These are phyloP conservation scores for Oemleria cerasiformis DNA, from an alignment of 306 rosid genomes.

Conservation along the genomic window DNA sequence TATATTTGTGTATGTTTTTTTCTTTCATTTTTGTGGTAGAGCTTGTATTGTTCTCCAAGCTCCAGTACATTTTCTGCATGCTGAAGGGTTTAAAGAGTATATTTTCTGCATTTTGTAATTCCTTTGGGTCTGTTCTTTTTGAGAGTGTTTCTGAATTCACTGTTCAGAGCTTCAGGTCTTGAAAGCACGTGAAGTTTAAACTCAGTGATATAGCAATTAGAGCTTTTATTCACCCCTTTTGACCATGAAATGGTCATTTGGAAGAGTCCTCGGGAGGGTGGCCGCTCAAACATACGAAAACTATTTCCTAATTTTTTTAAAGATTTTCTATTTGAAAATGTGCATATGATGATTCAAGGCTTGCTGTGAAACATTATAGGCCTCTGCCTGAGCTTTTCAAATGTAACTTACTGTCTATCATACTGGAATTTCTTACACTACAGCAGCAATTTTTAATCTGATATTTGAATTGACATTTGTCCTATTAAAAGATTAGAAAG, in stretches of 20 bases:
- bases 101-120: not conserved
- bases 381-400: too few relatives aligned
- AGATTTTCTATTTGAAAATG: not conserved
- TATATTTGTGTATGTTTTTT: not conserved
- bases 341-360: not conserved
- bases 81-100: not conserved
- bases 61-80: not conserved
- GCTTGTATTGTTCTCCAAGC: not conserved
- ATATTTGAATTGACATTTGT: too few relatives aligned
- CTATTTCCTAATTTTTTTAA: not conserved
- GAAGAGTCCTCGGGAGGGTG: slow-evolving; percentile 23
- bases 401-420: too few relatives aligned
- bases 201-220: slow-evolving; percentile 36
- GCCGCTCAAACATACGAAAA: slow-evolving; percentile 24
- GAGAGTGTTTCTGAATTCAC: slow-evolving; percentile 21
- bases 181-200: slow-evolving; percentile 34
- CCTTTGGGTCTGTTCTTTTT: not conserved
- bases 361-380: not conserved
- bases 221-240: slow-evolving; percentile 21
- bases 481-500: too few relatives aligned
- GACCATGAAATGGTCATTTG: slow-evolving; percentile 34
- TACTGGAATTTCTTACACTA: too few relatives aligned
- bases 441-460: too few relatives aligned
- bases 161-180: slow-evolving; percentile 34
- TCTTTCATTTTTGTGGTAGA: not conserved